A percentile compares a stretch with the other conserved stretches of the same genome.
Evolutionary conservation across 352 stramenopile species (phyloP).

Genomic region (Pythium rhizo-oryzae): DNA sequence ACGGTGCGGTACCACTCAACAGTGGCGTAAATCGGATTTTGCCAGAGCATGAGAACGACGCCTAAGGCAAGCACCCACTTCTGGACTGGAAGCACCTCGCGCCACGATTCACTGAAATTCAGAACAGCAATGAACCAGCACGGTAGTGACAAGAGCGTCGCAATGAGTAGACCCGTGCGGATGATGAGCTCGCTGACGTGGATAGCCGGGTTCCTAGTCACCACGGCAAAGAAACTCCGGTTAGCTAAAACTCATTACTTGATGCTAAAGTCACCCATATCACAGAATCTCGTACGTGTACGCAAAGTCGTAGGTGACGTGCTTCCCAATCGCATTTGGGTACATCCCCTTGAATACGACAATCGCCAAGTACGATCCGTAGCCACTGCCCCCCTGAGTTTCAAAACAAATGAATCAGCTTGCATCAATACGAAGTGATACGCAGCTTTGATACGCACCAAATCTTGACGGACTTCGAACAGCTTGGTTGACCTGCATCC

Average conservation of each 20-base stretch:
- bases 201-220: slow-evolving; percentile 59
- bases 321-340: slow-evolving; percentile 68
- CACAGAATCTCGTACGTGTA: no score
- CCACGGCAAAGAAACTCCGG: no score
- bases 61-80: slow-evolving; percentile 73
- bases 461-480: slow-evolving; percentile 73
- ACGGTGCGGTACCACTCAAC: slow-evolving; percentile 59
- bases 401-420: no score
- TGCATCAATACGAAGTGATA: no score
- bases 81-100: slow-evolving; percentile 60
- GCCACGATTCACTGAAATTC: slow-evolving; percentile 62
- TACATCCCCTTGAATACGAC: slow-evolving; percentile 75
- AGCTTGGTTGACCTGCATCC: slow-evolving; percentile 53
- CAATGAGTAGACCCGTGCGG: slow-evolving; percentile 54
- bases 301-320: slow-evolving; percentile 74
- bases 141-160: slow-evolving; percentile 63
- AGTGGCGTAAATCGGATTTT: slow-evolving; percentile 78
- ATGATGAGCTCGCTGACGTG: slow-evolving; percentile 74
- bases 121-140: slow-evolving; percentile 72
- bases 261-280: no score
- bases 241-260: no score
- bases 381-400: slow-evolving; percentile 65
- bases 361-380: slow-evolving; percentile 60
- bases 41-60: slow-evolving; percentile 77
- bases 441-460: slow-evolving; percentile 36